Evolutionary conservation across 2,329 filamentous ascomycete genomes (phyloP).

Genomic region (Orbilia brochopaga): DNA sequence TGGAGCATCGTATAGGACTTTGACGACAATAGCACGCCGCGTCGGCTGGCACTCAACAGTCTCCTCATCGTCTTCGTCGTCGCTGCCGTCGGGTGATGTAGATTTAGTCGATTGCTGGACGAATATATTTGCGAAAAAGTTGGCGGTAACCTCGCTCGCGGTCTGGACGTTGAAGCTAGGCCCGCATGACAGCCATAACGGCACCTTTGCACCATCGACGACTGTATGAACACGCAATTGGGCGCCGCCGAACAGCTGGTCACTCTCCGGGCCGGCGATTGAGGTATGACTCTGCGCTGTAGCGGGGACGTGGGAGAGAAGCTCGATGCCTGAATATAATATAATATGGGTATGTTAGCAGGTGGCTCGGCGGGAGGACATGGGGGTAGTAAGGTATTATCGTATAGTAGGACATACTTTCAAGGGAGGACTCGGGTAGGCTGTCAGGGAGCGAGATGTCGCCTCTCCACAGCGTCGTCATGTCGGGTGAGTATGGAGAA

Average conservation of each 20-base stretch:
- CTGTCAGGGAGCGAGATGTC: slow-evolving; percentile 32
- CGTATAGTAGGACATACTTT: no score
- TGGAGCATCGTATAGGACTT: slow-evolving; percentile 22
- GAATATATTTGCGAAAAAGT: slow-evolving; percentile 36
- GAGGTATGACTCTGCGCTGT: slow-evolving; percentile 4
- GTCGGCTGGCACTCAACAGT: slow-evolving; percentile 9
- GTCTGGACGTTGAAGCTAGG: slow-evolving; percentile 41
- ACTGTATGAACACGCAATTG: slow-evolving; percentile 27
- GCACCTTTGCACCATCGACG: slow-evolving; percentile 37
- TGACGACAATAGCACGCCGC: slow-evolving; percentile 24
- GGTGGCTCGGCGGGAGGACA: background rate
- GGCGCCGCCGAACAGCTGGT: slow-evolving; percentile 18
- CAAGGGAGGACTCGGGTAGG: slow-evolving; percentile 26
- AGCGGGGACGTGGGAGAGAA: slow-evolving; percentile 17
- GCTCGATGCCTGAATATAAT: slow-evolving; percentile 26
- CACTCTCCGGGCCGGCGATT: slow-evolving; percentile 7
- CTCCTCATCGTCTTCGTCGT: slow-evolving; percentile 1
- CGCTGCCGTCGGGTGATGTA: slow-evolving; percentile 1
- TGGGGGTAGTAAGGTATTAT: no score
- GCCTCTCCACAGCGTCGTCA: slow-evolving; percentile 40
- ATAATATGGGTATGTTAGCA: slow-evolving; percentile 24
- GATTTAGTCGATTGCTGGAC: slow-evolving; percentile 7
- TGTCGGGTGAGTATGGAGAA: slow-evolving; percentile 1
- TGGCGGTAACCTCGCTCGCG: slow-evolving; percentile 27
- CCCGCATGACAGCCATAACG: slow-evolving; percentile 37